Conservation (phyloP, 345 rosid species). For the Cardiospermum halicacabum region DNA sequence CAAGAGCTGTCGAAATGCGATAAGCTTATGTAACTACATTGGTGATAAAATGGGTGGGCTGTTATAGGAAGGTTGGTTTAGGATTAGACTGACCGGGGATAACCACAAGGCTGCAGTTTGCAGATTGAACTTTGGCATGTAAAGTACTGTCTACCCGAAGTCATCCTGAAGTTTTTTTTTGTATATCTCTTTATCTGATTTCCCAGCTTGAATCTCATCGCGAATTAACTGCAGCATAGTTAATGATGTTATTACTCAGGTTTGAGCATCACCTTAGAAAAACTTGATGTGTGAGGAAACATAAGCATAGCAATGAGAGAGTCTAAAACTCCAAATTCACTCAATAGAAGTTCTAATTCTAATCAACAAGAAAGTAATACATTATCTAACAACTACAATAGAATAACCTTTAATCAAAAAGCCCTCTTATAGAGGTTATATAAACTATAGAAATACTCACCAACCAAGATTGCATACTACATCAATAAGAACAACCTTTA, state of each 20-base stretch:
- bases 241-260: not conserved
- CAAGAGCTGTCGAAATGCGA: conserved; percentile 35
- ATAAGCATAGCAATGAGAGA: no score
- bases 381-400: no score
- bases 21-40: conserved; percentile 11
- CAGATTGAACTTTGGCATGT: conserved; percentile 82
- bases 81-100: conserved; percentile 64
- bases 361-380: no score
- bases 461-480: no score
- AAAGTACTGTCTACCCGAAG: conserved; percentile 91
- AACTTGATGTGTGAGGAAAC: not conserved
- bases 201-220: conserved; percentile 80
- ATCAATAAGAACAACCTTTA: no score
- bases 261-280: not conserved
- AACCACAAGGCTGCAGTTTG: conserved; percentile 95
- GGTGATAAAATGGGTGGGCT: conserved; percentile 7
- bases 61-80: not conserved
- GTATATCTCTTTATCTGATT: conserved; percentile 84
- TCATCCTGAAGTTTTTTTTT: conserved; percentile 92
- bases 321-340: no score
- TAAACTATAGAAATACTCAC: no score
- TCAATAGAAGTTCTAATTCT: no score
- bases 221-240: conserved; percentile 67
- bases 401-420: no score
- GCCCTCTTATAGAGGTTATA: no score